Conservation (phyloP, 2,329 filamentous ascomycete genomes). For the Sporothrix luriei region DNA sequence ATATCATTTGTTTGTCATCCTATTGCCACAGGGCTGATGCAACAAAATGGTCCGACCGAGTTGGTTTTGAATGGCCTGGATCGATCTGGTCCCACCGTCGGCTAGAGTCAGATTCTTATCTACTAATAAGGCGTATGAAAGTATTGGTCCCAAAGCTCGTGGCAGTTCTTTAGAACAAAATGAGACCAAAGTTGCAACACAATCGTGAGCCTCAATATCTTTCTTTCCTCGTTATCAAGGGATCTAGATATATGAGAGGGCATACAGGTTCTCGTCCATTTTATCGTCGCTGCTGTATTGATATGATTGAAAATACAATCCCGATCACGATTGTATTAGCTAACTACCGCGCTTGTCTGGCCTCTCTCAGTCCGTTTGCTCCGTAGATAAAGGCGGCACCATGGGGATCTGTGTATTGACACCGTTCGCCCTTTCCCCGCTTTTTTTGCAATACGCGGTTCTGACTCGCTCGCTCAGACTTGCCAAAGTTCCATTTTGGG, state of each 20-base stretch:
- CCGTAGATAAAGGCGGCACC: too few relatives aligned
- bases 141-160: background rate
- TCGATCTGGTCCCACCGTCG: background rate
- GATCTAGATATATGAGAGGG: too few relatives aligned
- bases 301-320: too few relatives aligned
- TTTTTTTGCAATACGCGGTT: background rate
- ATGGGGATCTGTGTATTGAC: background rate
- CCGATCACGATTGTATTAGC: too few relatives aligned
- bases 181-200: background rate
- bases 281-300: too few relatives aligned
- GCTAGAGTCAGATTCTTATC: background rate
- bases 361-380: too few relatives aligned
- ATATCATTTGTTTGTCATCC: background rate
- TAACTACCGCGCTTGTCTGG: too few relatives aligned
- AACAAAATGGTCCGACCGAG: background rate
- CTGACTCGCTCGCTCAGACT: conserved; percentile 25
- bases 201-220: background rate
- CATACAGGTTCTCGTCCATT: too few relatives aligned
- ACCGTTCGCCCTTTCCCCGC: background rate
- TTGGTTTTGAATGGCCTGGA: background rate
- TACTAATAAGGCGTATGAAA: background rate
- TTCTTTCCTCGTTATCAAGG: background rate
- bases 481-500: conserved; percentile 22
- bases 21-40: background rate
- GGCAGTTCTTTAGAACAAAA: background rate